Percentiles rank a stretch among this genome's conserved stretches.
phyloP scores from a whole-genome alignment of 208 protist genomes.

The Trypanosoma lewisi region DNA sequence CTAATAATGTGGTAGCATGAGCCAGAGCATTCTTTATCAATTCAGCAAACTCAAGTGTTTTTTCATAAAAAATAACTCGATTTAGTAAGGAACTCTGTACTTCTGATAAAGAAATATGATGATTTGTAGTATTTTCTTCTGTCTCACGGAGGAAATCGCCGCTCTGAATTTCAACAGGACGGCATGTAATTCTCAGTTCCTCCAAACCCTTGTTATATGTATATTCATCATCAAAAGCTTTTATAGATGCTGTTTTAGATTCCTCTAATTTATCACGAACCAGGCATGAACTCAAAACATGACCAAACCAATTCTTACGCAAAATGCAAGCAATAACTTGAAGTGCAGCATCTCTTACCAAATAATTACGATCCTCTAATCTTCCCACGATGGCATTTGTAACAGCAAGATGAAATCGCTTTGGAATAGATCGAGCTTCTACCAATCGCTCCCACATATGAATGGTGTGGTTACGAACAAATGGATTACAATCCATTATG shows the following conservation, averaged over 20 bases:
- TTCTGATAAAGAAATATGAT: conserved; percentile 29
- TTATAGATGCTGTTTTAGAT: conserved; percentile 23
- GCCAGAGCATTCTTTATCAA: conserved; percentile 64
- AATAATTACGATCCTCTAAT: conserved; percentile 82
- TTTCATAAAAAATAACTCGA: conserved; percentile 77
- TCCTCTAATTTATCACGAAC: conserved; percentile 57
- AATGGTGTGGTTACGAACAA: conserved; percentile 83
- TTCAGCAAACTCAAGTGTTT: conserved; percentile 62
- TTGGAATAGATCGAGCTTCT: conserved; percentile 71
- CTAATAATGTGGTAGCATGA: conserved; percentile 65
- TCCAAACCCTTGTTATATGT: conserved; percentile 24
- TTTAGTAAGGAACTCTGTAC: conserved; percentile 55
- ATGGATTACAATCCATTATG: conserved; percentile 85
- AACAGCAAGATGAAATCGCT: conserved; percentile 67
- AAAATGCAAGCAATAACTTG: conserved; percentile 58
- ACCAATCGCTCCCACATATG: conserved; percentile 77
- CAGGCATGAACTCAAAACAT: conserved; percentile 60
- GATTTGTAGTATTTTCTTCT: conserved; percentile 8
- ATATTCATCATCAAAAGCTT: conserved; percentile 32
- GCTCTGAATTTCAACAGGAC: conserved; percentile 31
- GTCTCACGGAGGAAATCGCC: conserved; percentile 28
- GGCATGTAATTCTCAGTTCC: conserved; percentile 24
- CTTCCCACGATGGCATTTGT: conserved; percentile 66
- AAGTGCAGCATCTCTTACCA: conserved; percentile 84
- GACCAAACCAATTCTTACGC: conserved; percentile 84